These are phyloP conservation scores for Annulohypoxylon bovei DNA, from an alignment of 495 filamentous ascomycete genomes.

Conservation along the genomic window DNA sequence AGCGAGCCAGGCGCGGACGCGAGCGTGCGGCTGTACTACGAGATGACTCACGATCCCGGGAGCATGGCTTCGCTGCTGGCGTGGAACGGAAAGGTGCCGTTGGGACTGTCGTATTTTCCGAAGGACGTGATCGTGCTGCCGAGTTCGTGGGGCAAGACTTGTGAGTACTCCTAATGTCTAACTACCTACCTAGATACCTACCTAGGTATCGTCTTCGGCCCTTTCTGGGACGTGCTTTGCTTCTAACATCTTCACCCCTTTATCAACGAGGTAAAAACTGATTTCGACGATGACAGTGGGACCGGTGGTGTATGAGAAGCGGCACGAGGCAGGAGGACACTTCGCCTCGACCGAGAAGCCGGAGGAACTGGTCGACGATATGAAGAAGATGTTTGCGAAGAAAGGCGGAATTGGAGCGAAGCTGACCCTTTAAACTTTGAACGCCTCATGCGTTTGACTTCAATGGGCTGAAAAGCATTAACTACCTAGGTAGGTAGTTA, in stretches of 20 bases:
- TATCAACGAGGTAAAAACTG: not conserved
- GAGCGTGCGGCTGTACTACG: conserved; percentile 59
- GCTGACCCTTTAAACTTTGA: not conserved
- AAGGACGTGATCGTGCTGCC: conserved; percentile 63
- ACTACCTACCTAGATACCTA: not conserved
- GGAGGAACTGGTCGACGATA: conserved; percentile 62
- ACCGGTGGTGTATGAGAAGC: conserved; percentile 63
- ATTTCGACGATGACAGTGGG: conserved; percentile 49
- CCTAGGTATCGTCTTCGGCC: not conserved
- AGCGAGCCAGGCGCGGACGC: conserved; percentile 63
- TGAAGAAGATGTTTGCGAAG: conserved; percentile 64
- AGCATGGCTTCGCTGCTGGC: not conserved
- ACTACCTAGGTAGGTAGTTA: not conserved
- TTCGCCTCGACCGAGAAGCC: conserved; percentile 71
- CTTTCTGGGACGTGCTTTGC: not conserved
- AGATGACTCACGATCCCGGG: not conserved
- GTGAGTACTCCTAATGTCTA: not conserved
- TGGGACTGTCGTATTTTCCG: conserved; percentile 62
- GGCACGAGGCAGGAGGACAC: conserved; percentile 67
- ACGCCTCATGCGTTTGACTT: not conserved
- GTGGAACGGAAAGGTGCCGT: conserved; percentile 16
- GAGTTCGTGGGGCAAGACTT: conserved; percentile 55
- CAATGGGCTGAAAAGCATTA: no score
- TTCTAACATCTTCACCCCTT: not conserved
- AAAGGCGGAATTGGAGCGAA: conserved; percentile 36